phyloP scores from a whole-genome alignment of 169 alveolate genomes.

The Plasmodium relictum region DNA sequence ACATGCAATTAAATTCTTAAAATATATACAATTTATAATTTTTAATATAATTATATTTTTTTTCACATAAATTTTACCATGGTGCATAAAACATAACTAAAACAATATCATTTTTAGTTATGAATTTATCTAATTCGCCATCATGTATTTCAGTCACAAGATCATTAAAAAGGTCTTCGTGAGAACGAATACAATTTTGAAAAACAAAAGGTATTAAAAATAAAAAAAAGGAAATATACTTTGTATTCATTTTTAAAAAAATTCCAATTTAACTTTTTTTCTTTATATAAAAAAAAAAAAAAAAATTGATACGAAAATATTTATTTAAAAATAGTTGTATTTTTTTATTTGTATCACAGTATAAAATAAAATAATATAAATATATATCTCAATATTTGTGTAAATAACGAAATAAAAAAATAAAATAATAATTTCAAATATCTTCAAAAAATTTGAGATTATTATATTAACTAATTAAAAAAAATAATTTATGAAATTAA shows the following conservation, averaged over 20 bases:
- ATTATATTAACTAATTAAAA: too few species aligned
- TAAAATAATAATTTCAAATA: too few species aligned
- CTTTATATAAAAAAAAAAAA: too few species aligned
- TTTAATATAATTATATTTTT: neutral
- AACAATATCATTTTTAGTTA: constrained; percentile 53
- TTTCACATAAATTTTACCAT: constrained; percentile 18
- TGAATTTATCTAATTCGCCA: constrained; percentile 46
- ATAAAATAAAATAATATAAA: too few species aligned
- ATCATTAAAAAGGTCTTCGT: constrained; percentile 62
- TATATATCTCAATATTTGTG: too few species aligned
- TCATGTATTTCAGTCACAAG: constrained; percentile 42
- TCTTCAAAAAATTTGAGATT: too few species aligned
- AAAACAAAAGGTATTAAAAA: constrained; percentile 43
- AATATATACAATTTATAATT: neutral
- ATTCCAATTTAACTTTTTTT: too few species aligned
- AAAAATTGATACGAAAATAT: too few species aligned
- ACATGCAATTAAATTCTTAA: neutral
- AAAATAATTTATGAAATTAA: too few species aligned
- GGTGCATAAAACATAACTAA: constrained; percentile 73
- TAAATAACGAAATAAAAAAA: too few species aligned
- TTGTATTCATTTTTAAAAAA: constrained; percentile 24
- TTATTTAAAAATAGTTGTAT: too few species aligned
- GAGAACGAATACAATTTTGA: constrained; percentile 23
- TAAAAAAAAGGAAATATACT: constrained; percentile 17
- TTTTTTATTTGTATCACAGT: too few species aligned